Percentiles rank a stretch among this genome's conserved stretches.
Evolutionary conservation across 2,329 filamentous ascomycete genomes (phyloP).

Genomic region (Graphilbum ipis-grandicollis): DNA sequence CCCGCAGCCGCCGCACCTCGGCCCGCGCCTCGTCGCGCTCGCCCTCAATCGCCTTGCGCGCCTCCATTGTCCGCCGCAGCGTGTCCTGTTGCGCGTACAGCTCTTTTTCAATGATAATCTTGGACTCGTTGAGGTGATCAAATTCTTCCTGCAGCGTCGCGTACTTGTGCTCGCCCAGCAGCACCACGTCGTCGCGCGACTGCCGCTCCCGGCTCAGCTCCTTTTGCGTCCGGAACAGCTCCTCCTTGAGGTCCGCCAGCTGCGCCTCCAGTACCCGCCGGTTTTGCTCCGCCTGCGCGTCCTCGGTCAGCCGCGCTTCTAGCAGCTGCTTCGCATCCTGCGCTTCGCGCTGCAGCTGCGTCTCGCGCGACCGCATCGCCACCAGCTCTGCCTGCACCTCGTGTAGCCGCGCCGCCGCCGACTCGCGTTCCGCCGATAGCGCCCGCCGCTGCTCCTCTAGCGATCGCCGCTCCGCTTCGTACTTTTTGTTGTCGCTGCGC

Average conservation of each 20-base stretch:
- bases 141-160: conserved; percentile 70
- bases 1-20: conserved; percentile 67
- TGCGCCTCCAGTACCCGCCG: conserved; percentile 73
- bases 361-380: conserved; percentile 68
- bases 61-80: conserved; percentile 69
- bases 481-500: conserved; percentile 67
- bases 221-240: conserved; percentile 70
- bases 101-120: conserved; percentile 96
- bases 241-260: conserved; percentile 69
- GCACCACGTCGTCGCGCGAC: conserved; percentile 81
- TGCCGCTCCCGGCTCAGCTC: conserved; percentile 84
- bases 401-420: conserved; percentile 55
- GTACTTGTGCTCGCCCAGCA: conserved; percentile 80
- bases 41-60: conserved; percentile 60
- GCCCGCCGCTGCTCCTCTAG: conserved; percentile 64
- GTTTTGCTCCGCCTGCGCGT: conserved; percentile 68
- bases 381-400: conserved; percentile 79
- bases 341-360: conserved; percentile 73
- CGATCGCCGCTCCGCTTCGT: conserved; percentile 60
- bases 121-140: conserved; percentile 74
- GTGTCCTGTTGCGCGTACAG: conserved; percentile 92
- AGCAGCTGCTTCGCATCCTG: conserved; percentile 74
- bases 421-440: conserved; percentile 61
- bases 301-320: conserved; percentile 76
- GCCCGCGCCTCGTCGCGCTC: conserved; percentile 79